Evolutionary conservation across 768 basidiomycete species (phyloP), one percentile per base, ranked within the genome.

Genomic region (Sarcodon aspratus): DNA sequence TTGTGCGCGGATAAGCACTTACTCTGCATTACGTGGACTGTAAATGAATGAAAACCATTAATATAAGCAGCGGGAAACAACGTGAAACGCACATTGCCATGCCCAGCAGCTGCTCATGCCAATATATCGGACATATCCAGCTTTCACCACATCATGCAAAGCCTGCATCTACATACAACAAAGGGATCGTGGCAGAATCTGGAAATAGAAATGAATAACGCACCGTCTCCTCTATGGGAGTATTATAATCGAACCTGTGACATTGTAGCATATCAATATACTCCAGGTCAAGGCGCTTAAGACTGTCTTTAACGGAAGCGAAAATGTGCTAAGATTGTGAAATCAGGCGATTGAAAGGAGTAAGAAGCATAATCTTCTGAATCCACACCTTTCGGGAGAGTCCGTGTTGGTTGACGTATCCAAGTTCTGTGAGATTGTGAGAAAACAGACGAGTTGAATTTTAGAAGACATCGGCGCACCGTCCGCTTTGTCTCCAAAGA

Each of bases 201-300:
- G 9, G 36, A 2, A 13, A 3, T 9, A 15, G 27, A 8, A 9
- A 12, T 36, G 44, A 12, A 10, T 9, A 8, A 36, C 57, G 7
- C 33, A 58, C 60, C 7, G 63, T 64, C 46, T 64, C 69, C 48
- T 67, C 68, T 35, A 71, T 67, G 3, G 71, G 69, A 1, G 70
- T 71, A 7, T 67, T 55, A n/a, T 57, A 49, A 47, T 70, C 70
- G 50, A 70, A 69, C 11, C 69, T 40, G 65, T 43, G 50, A 68
- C 74, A 73, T 59, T 74, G 79, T 31, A 80, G 64, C 3, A 82
- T 55, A 55, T 82, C 81, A 48, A 82, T 70, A 49, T 80, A 76
- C 46, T 80, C 78, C 45, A 63, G 59, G 48, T 70, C 66, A 27
- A 73, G 65, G 27, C 72, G 65, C 33, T 65, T 60, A 44, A 73